Base-by-base conservation (phyloP, 371 early-diverging fungal species). In the Mucor indicus region DNA sequence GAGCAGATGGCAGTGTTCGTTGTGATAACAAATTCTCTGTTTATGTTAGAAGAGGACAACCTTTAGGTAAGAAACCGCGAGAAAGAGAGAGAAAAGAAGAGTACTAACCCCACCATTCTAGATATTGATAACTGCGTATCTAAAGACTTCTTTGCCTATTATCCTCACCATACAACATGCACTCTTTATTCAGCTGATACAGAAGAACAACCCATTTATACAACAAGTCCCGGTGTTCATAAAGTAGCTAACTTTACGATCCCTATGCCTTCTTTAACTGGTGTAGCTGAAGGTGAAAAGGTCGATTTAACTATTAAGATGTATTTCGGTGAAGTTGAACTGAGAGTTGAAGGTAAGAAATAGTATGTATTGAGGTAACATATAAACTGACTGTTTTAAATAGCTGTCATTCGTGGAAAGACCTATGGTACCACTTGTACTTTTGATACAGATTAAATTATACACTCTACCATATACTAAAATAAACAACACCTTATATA, bases 181-280 rank as follows among this genome's bases (percentile, higher is more conserved):
- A 75, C 75, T 11, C 25, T 75, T 15, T 75, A 71, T 52, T 67
- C 75, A 12, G 72, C 72, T 35, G 75, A 75, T 42, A 75, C 72
- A n/a, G 72, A 75, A 47, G 72, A 67, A 35, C 64, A 64, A 30
- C 75, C 75, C 30, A 64, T 69, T 17, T 75, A 71, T 52, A 75
- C 71, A 22, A 65, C 68, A 15, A 68, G 71, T 37, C 75, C 71
- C 4, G 71, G 75, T 41, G 75, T 75, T 1, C 75, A 67, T 17
- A 71, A 71, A 46, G 69, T 75, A 2, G 75, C 75, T 38, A 71
- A 75, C 44, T 75, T 75, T 42, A 75, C 75, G 10, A 75, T 75
- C 16, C 75, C 75, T 17, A 75, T 75, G 75, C 75, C 75, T 39
- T 55, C 67, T n/a, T 45, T 75, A 16, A 68, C 75, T 9, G 75